Conservation (phyloP, 805 yeast genomes). For the Ogataea nonfermentans region DNA sequence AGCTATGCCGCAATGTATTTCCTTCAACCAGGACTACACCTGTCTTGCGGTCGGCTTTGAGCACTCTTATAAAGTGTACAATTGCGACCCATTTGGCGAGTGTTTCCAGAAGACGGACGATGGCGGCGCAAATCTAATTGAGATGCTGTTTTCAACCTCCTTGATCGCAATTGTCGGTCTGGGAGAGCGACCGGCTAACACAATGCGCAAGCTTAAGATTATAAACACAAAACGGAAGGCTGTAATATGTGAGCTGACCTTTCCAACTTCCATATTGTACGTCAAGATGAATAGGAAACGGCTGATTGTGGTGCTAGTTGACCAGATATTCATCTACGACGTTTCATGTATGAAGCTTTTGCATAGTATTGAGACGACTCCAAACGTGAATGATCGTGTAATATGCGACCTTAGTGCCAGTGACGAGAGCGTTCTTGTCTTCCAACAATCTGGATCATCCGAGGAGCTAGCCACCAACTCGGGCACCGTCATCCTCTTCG, state of each 20-base stretch:
- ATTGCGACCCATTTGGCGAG: slow-evolving; percentile 84
- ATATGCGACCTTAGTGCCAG: slow-evolving; percentile 36
- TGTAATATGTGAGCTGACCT: slow-evolving; percentile 82
- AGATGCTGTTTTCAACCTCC: slow-evolving; percentile 89
- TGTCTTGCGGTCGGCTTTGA: slow-evolving; percentile 76
- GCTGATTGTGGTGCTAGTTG: slow-evolving; percentile 70
- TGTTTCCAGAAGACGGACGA: slow-evolving; percentile 49
- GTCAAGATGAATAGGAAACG: slow-evolving; percentile 81
- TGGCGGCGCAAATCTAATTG: slow-evolving; percentile 68
- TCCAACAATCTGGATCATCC: slow-evolving; percentile 45
- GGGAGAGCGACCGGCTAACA: slow-evolving; percentile 64
- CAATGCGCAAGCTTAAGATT: slow-evolving; percentile 80
- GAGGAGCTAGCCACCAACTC: slow-evolving; percentile 18
- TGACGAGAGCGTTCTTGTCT: slow-evolving; percentile 51
- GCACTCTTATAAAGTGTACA: slow-evolving; percentile 68
- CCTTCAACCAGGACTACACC: slow-evolving; percentile 84
- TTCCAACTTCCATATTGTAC: slow-evolving; percentile 70
- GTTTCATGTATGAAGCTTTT: slow-evolving; percentile 84
- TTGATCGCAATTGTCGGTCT: slow-evolving; percentile 79
- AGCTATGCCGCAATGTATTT: slow-evolving; percentile 13
- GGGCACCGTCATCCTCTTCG: slow-evolving; percentile 79
- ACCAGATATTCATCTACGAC: slow-evolving; percentile 86
- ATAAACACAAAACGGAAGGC: slow-evolving; percentile 77
- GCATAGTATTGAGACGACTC: slow-evolving; percentile 59
- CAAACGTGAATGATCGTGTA: slow-evolving; percentile 26